Evolutionary conservation across 1,139 yeast genomes (phyloP).

Genomic region (Hanseniaspora uvarum): DNA sequence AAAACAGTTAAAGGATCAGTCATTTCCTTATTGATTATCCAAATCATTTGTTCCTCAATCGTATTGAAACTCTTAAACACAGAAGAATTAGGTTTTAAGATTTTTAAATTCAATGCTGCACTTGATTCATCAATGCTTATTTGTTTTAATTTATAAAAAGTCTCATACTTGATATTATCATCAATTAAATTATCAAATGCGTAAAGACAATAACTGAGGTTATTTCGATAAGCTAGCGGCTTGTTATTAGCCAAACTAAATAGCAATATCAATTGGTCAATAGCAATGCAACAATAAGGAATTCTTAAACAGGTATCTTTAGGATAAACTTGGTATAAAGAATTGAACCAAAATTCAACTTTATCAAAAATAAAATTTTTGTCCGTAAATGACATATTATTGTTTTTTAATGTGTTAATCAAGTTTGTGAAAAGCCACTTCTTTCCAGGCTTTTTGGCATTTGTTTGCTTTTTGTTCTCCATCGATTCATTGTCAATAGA

Average conservation of each 20-base stretch:
- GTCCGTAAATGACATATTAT: neutral
- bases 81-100: slow-evolving; percentile 3
- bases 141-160: slow-evolving; percentile 6
- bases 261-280: slow-evolving; percentile 7
- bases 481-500: neutral
- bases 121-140: neutral
- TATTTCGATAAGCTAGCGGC: neutral
- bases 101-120: neutral
- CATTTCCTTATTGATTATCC: slow-evolving; percentile 5
- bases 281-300: slow-evolving; percentile 1
- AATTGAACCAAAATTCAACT: neutral
- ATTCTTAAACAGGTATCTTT: neutral
- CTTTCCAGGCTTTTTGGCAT: neutral
- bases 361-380: slow-evolving; percentile 2
- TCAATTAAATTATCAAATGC: neutral
- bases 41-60: slow-evolving; percentile 6
- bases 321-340: neutral
- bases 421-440: slow-evolving; percentile 1
- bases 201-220: neutral
- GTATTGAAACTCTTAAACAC: neutral
- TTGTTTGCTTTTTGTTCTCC: neutral
- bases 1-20: neutral
- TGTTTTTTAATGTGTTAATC: neutral
- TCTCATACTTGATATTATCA: slow-evolving; percentile 1
- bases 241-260: neutral